A percentile compares a stretch with the other conserved stretches of the same genome.
These are phyloP conservation scores for Allantophomopsis cytisporea DNA, from an alignment of 2,329 filamentous ascomycete species.

Conservation along the genomic window DNA sequence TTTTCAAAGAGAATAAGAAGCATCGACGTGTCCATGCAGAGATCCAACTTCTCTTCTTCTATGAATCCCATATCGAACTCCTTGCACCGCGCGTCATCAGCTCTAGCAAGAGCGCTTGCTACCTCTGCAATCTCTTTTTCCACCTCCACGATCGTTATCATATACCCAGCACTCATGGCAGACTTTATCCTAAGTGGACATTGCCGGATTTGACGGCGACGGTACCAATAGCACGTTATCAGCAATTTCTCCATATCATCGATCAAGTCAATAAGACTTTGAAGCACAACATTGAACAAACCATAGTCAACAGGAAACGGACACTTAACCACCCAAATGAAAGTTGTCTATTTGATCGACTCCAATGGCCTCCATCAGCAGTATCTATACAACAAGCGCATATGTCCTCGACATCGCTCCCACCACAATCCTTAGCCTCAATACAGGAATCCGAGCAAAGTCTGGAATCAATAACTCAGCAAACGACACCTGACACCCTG, in stretches of 20 bases:
- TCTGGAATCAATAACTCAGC: no score
- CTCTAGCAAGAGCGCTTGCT: conserved; percentile 33
- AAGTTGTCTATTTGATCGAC: not conserved
- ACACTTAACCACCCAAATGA: not conserved
- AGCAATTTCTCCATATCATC: not conserved
- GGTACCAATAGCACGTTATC: not conserved
- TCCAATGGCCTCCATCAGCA: no score
- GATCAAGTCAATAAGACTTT: not conserved
- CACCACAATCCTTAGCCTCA: no score
- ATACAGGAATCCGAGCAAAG: no score
- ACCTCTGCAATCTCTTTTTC: conserved; percentile 32
- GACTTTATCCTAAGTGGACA: conserved; percentile 27
- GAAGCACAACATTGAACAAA: not conserved
- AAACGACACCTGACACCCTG: no score
- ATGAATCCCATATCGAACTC: conserved; percentile 14
- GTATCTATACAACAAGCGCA: no score
- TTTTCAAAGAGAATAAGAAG: conserved; percentile 6
- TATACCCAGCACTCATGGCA: conserved; percentile 25
- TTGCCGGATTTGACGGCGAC: conserved; percentile 16
- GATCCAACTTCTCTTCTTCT: conserved; percentile 29
- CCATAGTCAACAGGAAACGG: no score
- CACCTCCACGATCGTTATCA: conserved; percentile 22
- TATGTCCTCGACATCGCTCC: no score
- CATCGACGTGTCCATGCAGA: conserved; percentile 26
- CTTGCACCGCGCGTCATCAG: conserved; percentile 26